These are phyloP conservation scores for Coemansia reversa DNA, from an alignment of 192 early-diverging fungal genomes.

Conservation along the genomic window DNA sequence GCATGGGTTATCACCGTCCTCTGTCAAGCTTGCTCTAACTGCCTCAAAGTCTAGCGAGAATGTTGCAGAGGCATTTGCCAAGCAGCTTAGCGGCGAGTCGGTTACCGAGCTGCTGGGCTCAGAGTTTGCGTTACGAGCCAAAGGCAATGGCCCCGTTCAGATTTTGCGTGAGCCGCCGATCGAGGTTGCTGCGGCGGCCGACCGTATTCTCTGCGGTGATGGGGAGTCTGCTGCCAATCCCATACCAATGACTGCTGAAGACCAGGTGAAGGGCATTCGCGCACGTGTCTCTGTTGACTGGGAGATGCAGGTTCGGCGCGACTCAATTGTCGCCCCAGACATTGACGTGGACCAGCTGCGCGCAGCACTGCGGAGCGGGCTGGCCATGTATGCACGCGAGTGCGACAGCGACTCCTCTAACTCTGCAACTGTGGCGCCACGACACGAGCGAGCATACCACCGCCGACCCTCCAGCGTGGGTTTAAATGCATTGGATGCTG, in stretches of 20 bases:
- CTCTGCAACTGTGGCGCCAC: neutral
- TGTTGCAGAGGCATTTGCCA: constrained; percentile 1
- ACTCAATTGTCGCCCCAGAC: constrained; percentile 31
- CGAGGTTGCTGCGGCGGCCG: constrained; percentile 1
- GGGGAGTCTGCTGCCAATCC: neutral
- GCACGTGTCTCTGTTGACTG: constrained; percentile 52
- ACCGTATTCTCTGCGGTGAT: constrained; percentile 23
- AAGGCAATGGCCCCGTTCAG: neutral
- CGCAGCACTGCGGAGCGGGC: constrained; percentile 34
- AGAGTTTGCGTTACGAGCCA: neutral
- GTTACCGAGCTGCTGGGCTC: constrained; percentile 14
- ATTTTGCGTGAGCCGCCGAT: neutral
- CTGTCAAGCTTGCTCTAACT: neutral
- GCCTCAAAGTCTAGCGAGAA: neutral
- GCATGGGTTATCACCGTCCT: neutral
- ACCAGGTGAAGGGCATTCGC: constrained; percentile 38
- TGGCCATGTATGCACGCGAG: constrained; percentile 32
- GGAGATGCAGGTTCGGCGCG: constrained; percentile 37
- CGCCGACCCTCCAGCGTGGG: neutral
- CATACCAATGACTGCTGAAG: constrained; percentile 11
- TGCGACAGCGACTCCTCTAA: constrained; percentile 2
- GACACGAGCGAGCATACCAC: neutral
- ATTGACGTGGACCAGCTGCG: constrained; percentile 48
- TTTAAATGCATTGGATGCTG: neutral
- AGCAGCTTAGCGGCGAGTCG: constrained; percentile 6